Base-by-base conservation (phyloP, 495 filamentous ascomycete genomes). In the Podospora bellae-mahoneyi region DNA sequence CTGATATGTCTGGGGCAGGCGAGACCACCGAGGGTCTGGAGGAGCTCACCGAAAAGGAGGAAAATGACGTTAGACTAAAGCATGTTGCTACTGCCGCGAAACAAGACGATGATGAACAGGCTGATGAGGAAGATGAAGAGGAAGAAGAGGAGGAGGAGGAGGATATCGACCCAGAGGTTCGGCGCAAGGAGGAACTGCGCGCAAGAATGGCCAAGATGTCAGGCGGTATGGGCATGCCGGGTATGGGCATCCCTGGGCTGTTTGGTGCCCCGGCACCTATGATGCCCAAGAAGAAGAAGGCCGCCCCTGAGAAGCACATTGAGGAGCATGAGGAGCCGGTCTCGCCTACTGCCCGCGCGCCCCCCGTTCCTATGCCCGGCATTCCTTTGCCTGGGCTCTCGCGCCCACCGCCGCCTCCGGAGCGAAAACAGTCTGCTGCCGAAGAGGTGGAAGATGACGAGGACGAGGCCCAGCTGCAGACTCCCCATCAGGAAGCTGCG, bases 151-250 rank as follows among this genome's bases (percentile, higher is more conserved):
- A 91, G 32, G 90, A 92, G 57, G 92, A 95, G 63, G 92, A 95
- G 57, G 94, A 97, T n/a, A 80, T 96, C 60, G 95, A 99, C 68
- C 93, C 93, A 0, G 95, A 99, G 76, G 82, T 92, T 48, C 90
- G 87, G 67, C 90, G 94, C 68, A 90, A 90, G 77, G 88, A 96
- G 80, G 95, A 96, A 72, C 82, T 99, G 64, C 88, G 96, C 56
- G 93, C 93, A 63, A 88, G 95, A 69, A 98, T 99, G 92, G 94
- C 94, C 27, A 97, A 96, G 79, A 96, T 99, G 91, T 95, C 93
- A 70, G 95, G 96, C 68, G 95, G 95, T 18, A 97, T 97, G 93
- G 93, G 94, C 18, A 94, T 97, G 90, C 89, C 92, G 77, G 93
- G 94, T 60, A 94, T 97, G 86, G 92, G 92, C 13, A 85, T 89